Evolutionary conservation across 2,329 filamentous ascomycete species (phyloP), one percentile per base, ranked within the genome.

Genomic region (Zymoseptoria crescenta): DNA sequence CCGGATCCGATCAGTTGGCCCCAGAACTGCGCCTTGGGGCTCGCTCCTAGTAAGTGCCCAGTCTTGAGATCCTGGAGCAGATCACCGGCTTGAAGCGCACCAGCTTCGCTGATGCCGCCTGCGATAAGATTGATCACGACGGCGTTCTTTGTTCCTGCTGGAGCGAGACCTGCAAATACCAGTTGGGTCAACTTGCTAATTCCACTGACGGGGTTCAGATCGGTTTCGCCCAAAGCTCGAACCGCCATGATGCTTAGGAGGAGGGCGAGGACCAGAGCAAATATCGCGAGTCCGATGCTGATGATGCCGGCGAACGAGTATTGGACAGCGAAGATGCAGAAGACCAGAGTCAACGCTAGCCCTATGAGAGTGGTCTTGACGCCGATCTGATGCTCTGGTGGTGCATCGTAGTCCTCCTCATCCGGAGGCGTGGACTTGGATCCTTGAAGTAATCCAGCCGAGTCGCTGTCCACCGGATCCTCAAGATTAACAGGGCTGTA

Each of bases 51-150:
- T 0, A 99, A 78, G 73, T 99, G 92, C 0, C 94, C 94, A 0
- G 94, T 96, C 74, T 99, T 99, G 29, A 99, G 82, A 72, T 99
- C 94, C 72, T 99, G 94, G 83, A 99, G 89, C 57, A 99, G 84
- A 73, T 99, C 94, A 8, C 94, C 94, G 2, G 94, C 93, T 77
- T 99, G 94, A 4, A 97, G 79, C 3, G 94, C 94, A 4, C 94
- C 88, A 3, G 87, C 85, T 73, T 92, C 88, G 9, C 85, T 88
- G 29, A 99, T 87, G 0, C 94, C 94, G 8, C 94, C 94, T 0
- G 93, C 94, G 6, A 99, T 85, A 1, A 99, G 83, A 71, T 99
- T 99, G 71, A 96, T 96, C 58, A 96, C 81, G n/a, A 99, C 87
- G 10, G 91, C 90, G 49, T 91, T 91, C 67, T 88, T 87, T 68